phyloP scores from a whole-genome alignment of 148 eudicot genomes.

The Camellia granthamiana region DNA sequence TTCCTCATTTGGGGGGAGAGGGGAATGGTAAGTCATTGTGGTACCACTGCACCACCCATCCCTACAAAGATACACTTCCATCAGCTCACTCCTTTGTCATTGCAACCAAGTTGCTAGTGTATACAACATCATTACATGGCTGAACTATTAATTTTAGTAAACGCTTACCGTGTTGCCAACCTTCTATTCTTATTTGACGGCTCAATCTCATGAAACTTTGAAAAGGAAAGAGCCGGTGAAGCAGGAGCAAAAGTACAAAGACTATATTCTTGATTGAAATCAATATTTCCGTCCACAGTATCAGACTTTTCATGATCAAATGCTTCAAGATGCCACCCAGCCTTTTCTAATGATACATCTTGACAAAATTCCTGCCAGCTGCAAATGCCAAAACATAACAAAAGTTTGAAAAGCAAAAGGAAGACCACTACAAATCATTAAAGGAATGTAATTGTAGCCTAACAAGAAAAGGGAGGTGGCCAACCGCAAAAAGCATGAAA shows the following conservation, averaged over 20 bases:
- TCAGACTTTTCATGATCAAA: conserved; percentile 19
- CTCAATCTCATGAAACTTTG: conserved; percentile 32
- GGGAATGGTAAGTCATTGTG: neutral
- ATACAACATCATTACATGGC: conserved; percentile 10
- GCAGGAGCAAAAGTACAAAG: conserved; percentile 4
- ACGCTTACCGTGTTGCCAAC: conserved; percentile 31
- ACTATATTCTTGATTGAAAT: conserved; percentile 13
- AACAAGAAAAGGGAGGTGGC: conserved; percentile 20
- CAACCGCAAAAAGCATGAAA: conserved; percentile 66
- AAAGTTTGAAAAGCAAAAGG: neutral
- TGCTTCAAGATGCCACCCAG: conserved; percentile 65
- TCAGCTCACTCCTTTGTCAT: conserved; percentile 4
- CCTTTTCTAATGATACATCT: conserved; percentile 79
- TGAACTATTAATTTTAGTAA: conserved; percentile 2
- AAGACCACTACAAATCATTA: neutral
- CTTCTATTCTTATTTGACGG: conserved; percentile 27
- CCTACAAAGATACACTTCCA: neutral
- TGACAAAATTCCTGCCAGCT: conserved; percentile 87
- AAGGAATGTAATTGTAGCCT: neutral
- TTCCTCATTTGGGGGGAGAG: neutral
- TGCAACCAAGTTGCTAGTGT: neutral
- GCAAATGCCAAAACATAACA: conserved; percentile 16
- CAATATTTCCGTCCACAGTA: conserved; percentile 20
- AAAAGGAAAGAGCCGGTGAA: conserved; percentile 22
- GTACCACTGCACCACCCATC: neutral